These are phyloP conservation scores for Metarhizium brunneum DNA, from an alignment of 2,329 filamentous ascomycete genomes.

Conservation along the genomic window DNA sequence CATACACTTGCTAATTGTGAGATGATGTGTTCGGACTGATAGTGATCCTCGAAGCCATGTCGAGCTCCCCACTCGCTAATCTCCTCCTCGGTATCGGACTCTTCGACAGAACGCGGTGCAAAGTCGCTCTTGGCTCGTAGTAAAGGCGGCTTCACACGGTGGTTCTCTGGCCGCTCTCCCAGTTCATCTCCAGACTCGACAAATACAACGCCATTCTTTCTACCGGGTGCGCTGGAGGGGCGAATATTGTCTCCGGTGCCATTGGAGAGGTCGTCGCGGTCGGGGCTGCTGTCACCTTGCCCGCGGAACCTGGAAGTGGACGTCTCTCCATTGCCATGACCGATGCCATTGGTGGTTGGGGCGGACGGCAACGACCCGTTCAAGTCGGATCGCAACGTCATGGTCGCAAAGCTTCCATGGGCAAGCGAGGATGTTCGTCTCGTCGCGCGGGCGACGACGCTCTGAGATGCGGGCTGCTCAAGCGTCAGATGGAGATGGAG, in stretches of 20 bases:
- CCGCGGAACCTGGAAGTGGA: conserved; percentile 20
- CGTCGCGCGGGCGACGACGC: conserved; percentile 15
- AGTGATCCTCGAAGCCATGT: conserved; percentile 89
- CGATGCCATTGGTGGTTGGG: conserved; percentile 8
- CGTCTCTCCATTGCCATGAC: conserved; percentile 16
- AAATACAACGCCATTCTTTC: conserved; percentile 24
- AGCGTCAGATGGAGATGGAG: conserved; percentile 9
- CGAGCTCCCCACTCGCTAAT: conserved; percentile 50
- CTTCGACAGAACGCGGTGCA: conserved; percentile 31
- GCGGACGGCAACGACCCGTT: conserved; percentile 20
- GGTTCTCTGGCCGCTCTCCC: conserved; percentile 25
- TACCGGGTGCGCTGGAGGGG: conserved; percentile 36
- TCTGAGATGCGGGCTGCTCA: conserved; percentile 8
- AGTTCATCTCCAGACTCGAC: conserved; percentile 21
- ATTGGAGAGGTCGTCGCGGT: conserved; percentile 18
- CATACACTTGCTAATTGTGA: conserved; percentile 72
- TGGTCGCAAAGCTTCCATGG: conserved; percentile 16
- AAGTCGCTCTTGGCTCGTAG: conserved; percentile 50
- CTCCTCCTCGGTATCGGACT: conserved; percentile 33
- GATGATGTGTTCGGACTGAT: conserved; percentile 83
- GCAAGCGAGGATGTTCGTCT: conserved; percentile 11
- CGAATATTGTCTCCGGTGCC: conserved; percentile 25
- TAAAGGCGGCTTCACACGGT: conserved; percentile 40
- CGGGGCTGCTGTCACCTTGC: conserved; percentile 18
- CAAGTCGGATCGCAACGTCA: conserved; percentile 24